Evolutionary conservation across 805 yeast genomes (phyloP).

Genomic region (Candida wancherniae): DNA sequence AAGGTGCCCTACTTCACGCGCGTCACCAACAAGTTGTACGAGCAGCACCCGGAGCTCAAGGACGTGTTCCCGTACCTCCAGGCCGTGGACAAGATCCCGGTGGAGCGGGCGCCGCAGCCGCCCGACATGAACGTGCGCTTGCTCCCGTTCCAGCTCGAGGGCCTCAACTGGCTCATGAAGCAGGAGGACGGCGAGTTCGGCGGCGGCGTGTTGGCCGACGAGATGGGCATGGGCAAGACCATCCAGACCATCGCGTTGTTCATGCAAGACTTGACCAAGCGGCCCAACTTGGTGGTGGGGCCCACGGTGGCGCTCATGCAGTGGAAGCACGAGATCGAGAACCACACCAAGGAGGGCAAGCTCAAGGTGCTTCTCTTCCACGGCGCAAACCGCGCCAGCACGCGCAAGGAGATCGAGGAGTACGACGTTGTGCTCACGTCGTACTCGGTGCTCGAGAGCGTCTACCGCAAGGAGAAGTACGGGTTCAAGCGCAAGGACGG

Average conservation of each 20-base stretch:
- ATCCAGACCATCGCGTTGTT: constrained; percentile 90
- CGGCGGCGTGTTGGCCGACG: constrained; percentile 96
- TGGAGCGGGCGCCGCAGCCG: constrained; percentile 69
- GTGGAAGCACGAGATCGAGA: constrained; percentile 90
- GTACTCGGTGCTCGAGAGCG: constrained; percentile 87
- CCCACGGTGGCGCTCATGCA: constrained; percentile 99
- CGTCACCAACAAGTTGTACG: constrained; percentile 62
- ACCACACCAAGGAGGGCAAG: constrained; percentile 64
- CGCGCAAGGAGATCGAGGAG: constrained; percentile 49
- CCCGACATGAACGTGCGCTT: constrained; percentile 65
- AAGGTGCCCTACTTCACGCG: constrained; percentile 67
- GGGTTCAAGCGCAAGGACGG: constrained; percentile 78
- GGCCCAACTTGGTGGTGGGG: constrained; percentile 87
- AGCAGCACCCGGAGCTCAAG: constrained; percentile 72
- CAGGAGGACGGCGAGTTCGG: constrained; percentile 76
- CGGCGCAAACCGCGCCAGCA: constrained; percentile 72
- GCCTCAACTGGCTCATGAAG: constrained; percentile 78
- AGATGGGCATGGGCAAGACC: constrained; percentile 99
- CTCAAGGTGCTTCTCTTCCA: constrained; percentile 72
- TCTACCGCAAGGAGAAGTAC: constrained; percentile 70
- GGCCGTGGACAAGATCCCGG: constrained; percentile 40
- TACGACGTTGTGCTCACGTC: constrained; percentile 87
- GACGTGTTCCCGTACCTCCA: constrained; percentile 66
- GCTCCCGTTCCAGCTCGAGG: constrained; percentile 91
- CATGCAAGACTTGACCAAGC: constrained; percentile 58